Evolutionary conservation across 306 rosid species (phyloP).

Genomic region (Acmispon strigosus): DNA sequence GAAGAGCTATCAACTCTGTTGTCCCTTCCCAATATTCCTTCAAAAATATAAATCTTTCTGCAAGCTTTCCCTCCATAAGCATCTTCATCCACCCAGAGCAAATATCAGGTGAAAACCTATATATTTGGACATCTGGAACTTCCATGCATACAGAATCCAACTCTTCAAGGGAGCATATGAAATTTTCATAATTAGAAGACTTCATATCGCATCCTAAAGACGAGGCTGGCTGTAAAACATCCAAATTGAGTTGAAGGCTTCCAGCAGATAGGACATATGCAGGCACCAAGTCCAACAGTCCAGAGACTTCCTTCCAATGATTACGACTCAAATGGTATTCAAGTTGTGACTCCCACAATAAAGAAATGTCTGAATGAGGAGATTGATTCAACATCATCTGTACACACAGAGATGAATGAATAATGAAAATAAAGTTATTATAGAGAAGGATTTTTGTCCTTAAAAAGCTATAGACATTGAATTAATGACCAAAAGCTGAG

Average conservation of each 20-base stretch:
- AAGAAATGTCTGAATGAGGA: constrained; percentile 40
- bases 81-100: constrained; percentile 74
- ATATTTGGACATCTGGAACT: constrained; percentile 64
- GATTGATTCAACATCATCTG: constrained; percentile 84
- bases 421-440: background rate
- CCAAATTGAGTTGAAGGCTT: constrained; percentile 81
- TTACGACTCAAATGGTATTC: constrained; percentile 66
- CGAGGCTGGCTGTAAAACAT: constrained; percentile 49
- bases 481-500: background rate
- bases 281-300: constrained; percentile 66
- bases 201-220: constrained; percentile 44
- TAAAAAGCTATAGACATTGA: background rate
- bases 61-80: constrained; percentile 77
- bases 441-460: background rate
- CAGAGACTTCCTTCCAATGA: constrained; percentile 72
- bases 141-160: constrained; percentile 67
- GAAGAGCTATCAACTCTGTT: constrained; percentile 53
- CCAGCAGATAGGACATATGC: constrained; percentile 48
- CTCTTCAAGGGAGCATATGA: constrained; percentile 69
- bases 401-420: constrained; percentile 19
- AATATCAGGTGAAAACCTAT: constrained; percentile 44
- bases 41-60: constrained; percentile 58
- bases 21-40: constrained; percentile 94
- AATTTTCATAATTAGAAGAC: constrained; percentile 53
- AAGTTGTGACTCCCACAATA: constrained; percentile 90